Evolutionary conservation across 768 basidiomycete genomes (phyloP).

Genomic region (Phanerochaete carnosa): DNA sequence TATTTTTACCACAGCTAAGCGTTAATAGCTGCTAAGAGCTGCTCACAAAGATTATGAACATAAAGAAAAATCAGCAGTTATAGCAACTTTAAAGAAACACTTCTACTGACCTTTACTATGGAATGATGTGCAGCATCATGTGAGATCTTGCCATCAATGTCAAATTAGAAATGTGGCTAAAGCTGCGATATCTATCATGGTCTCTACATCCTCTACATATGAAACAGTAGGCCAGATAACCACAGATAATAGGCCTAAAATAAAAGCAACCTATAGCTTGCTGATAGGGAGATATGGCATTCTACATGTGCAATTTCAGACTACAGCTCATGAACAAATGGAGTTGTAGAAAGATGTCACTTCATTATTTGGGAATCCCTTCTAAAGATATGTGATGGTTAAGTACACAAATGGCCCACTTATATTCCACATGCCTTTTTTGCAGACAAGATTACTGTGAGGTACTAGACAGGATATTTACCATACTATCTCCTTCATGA

Average conservation of each 20-base stretch:
- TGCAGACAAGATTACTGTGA: slow-evolving; percentile 22
- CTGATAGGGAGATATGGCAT: neutral
- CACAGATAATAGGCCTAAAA: slow-evolving; percentile 29
- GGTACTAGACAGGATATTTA: slow-evolving; percentile 18
- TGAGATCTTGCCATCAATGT: slow-evolving; percentile 16
- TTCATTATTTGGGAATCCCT: slow-evolving; percentile 30
- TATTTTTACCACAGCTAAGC: neutral
- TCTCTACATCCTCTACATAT: slow-evolving; percentile 19
- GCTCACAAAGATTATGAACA: slow-evolving; percentile 21
- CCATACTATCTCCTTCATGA: slow-evolving; percentile 26
- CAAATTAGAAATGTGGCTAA: slow-evolving; percentile 16
- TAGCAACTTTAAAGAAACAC: slow-evolving; percentile 3
- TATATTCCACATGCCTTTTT: slow-evolving; percentile 20
- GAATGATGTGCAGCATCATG: slow-evolving; percentile 13
- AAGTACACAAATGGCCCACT: slow-evolving; percentile 20
- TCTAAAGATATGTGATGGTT: slow-evolving; percentile 23
- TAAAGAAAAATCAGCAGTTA: slow-evolving; percentile 10
- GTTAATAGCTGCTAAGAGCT: slow-evolving; percentile 9
- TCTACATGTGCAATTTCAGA: slow-evolving; percentile 14
- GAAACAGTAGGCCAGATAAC: slow-evolving; percentile 23
- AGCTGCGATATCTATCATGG: slow-evolving; percentile 10
- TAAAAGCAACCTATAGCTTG: neutral
- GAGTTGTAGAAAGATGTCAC: slow-evolving; percentile 35
- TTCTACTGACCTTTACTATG: slow-evolving; percentile 18
- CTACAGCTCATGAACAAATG: slow-evolving; percentile 33